Base-by-base conservation (phyloP, 179 eudicot genomes). In the Spergularia azorica region DNA sequence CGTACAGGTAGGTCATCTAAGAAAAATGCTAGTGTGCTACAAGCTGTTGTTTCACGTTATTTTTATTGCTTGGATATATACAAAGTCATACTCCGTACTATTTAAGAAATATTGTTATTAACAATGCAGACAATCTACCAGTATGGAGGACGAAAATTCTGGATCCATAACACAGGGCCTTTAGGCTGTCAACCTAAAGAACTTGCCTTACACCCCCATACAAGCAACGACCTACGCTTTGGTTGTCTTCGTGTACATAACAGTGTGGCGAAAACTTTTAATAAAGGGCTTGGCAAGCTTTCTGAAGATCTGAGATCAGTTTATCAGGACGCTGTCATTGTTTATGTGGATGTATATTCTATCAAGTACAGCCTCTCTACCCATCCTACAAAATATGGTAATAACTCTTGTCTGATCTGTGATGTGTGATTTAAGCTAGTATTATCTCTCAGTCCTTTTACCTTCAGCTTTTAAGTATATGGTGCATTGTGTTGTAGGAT, bases 91-190 rank as follows among this genome's bases (percentile, higher is more conserved):
- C n/a, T n/a, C n/a, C n/a, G n/a, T n/a, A n/a, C 4, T 68, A 11
- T 0, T 11, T 20, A 15, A 50, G 4, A 14, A 26, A 36, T 5
- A 75, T 12, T 50, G 6, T 13, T 12, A 63, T 17, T 71, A 11
- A 9, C 36, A 20, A 75, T 72, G 54, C 63, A 90, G 94, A 82
- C 55, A 32, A 38, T 90, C 46, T 88, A 88, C 69, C 66, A 76
- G 61, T 68, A 79, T 36, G 91, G 94, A 21, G 94, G 84, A 21
- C 78, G 83, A 58, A 88, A 83, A 16, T 87, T 88, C 10, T 88
- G 91, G 94, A 79, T 90, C 60, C 90, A 88, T 63, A 83, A 84
- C 77, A 83, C 86, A 6, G 91, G 90, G 16, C 94, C 94, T 41
- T 61, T 85, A 61, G 92, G 94, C 1, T 88, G 90, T 62, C 80